Base-by-base conservation (phyloP, 768 basidiomycete species). In the Tylopilus cervinicoccineus region DNA sequence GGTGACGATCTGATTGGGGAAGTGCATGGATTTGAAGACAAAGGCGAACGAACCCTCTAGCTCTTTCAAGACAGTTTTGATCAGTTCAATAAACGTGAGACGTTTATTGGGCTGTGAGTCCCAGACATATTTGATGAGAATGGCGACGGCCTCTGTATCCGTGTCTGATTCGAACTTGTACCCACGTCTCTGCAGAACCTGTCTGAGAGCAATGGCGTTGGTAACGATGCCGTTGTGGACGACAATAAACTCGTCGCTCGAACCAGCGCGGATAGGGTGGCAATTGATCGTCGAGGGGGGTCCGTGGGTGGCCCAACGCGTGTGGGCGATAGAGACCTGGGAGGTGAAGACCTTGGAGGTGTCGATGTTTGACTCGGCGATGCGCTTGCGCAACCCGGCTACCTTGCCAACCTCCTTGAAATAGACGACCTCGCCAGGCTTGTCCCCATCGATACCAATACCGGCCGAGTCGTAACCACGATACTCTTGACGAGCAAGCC, bases 221-320 rank as follows among this genome's bases (percentile, higher is more conserved):
- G 95, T 99, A 63, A 98, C 94, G 65, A 98, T 98, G 63, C 96
- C 96, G 60, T 99, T 98, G 79, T 99, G 96, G 23, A 99, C 94
- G 58, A 98, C 72, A 50, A 84, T 81, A 73, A 99, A 98, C 62
- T 97, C 93, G 51, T 79, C 74, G 46, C 68, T 75, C 22, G 79
- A 72, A 61, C 95, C 93, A 14, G 88, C 89, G 60, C 84, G 84
- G 60, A 96, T 81, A 45, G 96, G 96, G 69, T 99, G 96, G 72
- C 95, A 98, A 72, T 99, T 99, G 60, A 78, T 68, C 45, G 82
- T 78, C 4, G 85, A 87, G 19, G 93, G 94, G 17, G 84, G 80
- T 31, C 96, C 96, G 65, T 99, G 96, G 17, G 96, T 99, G 2
- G 96, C 96, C 96, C 96, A 99, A 56, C 96, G 90, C 12, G 96